Percentiles rank a stretch among this genome's conserved stretches.
Evolutionary conservation across 441 rosid genomes (phyloP).

Genomic region (Euphorbia schlechtendalii): DNA sequence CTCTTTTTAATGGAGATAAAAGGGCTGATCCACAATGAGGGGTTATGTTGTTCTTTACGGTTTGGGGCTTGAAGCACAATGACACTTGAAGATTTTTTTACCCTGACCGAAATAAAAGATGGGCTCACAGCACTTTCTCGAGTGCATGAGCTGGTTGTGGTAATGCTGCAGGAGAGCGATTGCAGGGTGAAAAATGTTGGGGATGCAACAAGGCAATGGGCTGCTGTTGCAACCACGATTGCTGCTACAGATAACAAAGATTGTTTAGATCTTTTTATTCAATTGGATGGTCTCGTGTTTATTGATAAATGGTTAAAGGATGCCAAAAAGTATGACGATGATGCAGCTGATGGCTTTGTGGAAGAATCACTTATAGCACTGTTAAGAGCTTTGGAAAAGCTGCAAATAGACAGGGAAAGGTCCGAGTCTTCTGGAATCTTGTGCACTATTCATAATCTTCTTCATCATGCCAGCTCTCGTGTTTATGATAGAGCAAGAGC

Average conservation of each 20-base stretch:
- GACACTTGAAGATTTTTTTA: constrained; percentile 94
- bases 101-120: constrained; percentile 85
- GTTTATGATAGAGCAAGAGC: constrained; percentile 70
- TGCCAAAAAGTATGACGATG: constrained; percentile 42
- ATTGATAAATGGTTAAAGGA: constrained; percentile 73
- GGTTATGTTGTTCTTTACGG: constrained; percentile 32
- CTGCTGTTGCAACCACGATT: constrained; percentile 81
- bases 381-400: constrained; percentile 65
- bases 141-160: constrained; percentile 68
- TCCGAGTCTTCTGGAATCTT: constrained; percentile 79
- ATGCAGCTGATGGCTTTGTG: constrained; percentile 41
- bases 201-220: constrained; percentile 86
- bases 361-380: constrained; percentile 75
- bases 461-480: constrained; percentile 52
- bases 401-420: constrained; percentile 58
- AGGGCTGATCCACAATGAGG: constrained; percentile 18
- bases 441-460: constrained; percentile 58
- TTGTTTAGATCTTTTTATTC: constrained; percentile 83
- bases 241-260: constrained; percentile 80
- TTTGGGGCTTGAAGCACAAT: constrained; percentile 44
- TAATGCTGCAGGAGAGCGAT: constrained; percentile 70
- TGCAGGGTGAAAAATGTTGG: constrained; percentile 51
- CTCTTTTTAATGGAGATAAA: constrained; percentile 32
- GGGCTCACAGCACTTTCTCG: constrained; percentile 74
- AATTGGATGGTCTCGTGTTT: constrained; percentile 75